phyloP scores from a whole-genome alignment of 1,284 basidiomycete species.

The Trichosporon coremiiforme region DNA sequence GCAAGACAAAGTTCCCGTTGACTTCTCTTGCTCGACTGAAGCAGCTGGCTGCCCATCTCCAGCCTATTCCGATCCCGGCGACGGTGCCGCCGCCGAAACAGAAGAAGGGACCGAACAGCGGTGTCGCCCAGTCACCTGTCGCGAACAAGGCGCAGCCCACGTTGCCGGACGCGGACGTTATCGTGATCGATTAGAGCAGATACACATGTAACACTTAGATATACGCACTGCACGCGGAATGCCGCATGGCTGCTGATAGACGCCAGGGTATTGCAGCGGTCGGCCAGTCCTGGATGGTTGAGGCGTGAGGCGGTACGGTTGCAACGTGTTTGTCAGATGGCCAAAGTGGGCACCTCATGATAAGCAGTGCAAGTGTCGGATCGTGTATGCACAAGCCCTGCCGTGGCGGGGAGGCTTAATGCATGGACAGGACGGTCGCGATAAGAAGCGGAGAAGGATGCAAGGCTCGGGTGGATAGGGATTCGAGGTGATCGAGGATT shows the following conservation, averaged over 20 bases:
- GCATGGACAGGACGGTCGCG: not conserved
- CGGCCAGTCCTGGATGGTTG: too few species aligned
- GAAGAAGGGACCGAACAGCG: slow-evolving; percentile 20
- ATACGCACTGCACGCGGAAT: not conserved
- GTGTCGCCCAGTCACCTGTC: slow-evolving; percentile 2
- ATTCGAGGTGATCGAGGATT: not conserved
- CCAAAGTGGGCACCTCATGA: not conserved
- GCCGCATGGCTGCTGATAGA: not conserved
- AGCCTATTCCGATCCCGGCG: slow-evolving; percentile 46
- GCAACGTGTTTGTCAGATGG: too few species aligned
- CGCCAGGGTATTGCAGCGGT: too few species aligned
- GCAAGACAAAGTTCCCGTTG: slow-evolving; percentile 93
- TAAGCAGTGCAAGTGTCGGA: not conserved
- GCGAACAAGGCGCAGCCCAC: slow-evolving; percentile 11
- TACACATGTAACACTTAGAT: slow-evolving; percentile 13
- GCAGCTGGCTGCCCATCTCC: slow-evolving; percentile 41
- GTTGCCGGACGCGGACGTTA: not conserved
- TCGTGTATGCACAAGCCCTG: not conserved
- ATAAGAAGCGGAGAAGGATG: not conserved
- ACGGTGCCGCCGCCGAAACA: slow-evolving; percentile 32
- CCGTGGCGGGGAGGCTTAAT: not conserved
- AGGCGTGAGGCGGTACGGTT: too few species aligned
- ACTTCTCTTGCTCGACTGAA: slow-evolving; percentile 80
- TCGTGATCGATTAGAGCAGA: not conserved
- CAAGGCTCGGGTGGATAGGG: not conserved